phyloP scores from a whole-genome alignment of 169 alveolate genomes.

The Babesia ovis region DNA sequence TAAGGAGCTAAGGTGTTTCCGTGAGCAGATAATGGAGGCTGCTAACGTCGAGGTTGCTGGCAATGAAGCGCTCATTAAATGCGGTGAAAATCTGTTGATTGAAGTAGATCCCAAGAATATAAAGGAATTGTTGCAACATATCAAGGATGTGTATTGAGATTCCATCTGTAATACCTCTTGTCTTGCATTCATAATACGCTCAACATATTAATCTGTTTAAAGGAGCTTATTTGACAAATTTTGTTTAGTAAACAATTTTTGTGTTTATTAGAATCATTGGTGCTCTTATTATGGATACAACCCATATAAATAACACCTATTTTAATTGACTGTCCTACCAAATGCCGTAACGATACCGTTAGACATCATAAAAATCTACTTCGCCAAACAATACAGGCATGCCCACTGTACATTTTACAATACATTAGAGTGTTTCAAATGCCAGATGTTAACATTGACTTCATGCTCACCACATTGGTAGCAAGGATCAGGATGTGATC shows the following conservation, averaged over 20 bases:
- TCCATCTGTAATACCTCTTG: neutral
- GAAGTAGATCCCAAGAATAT: constrained; percentile 1
- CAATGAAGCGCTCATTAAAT: constrained; percentile 7
- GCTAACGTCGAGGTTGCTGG: neutral
- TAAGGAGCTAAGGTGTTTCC: neutral
- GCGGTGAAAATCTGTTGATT: constrained; percentile 26
- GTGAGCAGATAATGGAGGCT: constrained; percentile 10
- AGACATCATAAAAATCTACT: no score
- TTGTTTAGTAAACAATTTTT: no score
- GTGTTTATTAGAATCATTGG: no score
- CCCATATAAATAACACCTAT: no score
- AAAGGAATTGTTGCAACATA: neutral
- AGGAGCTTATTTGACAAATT: no score
- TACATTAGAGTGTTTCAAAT: neutral
- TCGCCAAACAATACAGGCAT: no score
- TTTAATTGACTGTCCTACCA: no score
- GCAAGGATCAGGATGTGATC: constrained; percentile 36
- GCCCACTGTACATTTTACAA: no score
- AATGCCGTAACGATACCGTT: no score
- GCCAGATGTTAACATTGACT: constrained; percentile 1
- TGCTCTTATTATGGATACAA: no score
- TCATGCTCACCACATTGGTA: constrained; percentile 43
- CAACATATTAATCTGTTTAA: no score
- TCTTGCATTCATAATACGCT: no score
- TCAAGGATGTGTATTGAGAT: constrained; percentile 16